These are phyloP conservation scores for Lachancea fermentati DNA, from an alignment of 805 yeast species.

Conservation along the genomic window DNA sequence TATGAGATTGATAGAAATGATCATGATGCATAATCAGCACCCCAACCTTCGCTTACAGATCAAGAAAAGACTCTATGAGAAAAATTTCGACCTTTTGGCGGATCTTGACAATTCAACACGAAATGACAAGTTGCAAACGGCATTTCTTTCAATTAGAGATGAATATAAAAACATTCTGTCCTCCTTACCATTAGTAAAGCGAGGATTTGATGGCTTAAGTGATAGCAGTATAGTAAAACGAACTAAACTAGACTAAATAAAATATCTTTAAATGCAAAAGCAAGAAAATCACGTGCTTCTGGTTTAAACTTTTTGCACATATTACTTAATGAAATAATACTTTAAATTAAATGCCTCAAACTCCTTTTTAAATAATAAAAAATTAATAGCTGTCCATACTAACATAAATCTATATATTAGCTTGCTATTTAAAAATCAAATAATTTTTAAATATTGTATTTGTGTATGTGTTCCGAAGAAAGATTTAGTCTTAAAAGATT, in stretches of 20 bases:
- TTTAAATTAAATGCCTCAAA: too few species aligned
- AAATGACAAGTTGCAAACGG: slow-evolving; percentile 67
- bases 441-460: too few species aligned
- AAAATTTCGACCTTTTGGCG: slow-evolving; percentile 72
- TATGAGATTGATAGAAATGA: slow-evolving; percentile 72
- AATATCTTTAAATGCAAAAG: too few species aligned
- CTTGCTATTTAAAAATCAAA: background rate
- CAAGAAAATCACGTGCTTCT: background rate
- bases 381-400: too few species aligned
- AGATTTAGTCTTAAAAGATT: too few species aligned
- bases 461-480: background rate
- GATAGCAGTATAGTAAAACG: background rate
- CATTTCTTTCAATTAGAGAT: slow-evolving; percentile 60
- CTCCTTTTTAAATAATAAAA: too few species aligned
- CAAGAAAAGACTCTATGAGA: slow-evolving; percentile 67
- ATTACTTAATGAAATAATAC: too few species aligned
- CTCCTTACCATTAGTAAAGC: slow-evolving; percentile 15
- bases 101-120: slow-evolving; percentile 60
- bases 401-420: too few species aligned
- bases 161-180: slow-evolving; percentile 61
- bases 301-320: too few species aligned
- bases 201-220: too few species aligned
- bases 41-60: slow-evolving; percentile 47
- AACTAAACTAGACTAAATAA: background rate
- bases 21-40: slow-evolving; percentile 40